Percentiles rank a stretch among this genome's conserved stretches.
phyloP scores from a whole-genome alignment of 176 grass and related monocot species.

The Carex scoparia region DNA sequence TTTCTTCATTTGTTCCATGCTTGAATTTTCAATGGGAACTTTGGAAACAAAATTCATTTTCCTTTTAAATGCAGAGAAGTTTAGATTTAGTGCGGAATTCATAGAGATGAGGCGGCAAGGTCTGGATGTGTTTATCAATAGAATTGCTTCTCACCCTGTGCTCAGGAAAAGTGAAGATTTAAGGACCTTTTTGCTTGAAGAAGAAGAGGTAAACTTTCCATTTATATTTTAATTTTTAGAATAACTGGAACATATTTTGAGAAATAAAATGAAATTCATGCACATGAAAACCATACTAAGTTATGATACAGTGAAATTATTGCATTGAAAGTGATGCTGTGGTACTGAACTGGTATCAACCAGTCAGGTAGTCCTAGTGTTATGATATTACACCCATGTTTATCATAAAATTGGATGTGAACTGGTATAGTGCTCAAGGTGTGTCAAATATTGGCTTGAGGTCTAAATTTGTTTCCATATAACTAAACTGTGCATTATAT shows the following conservation, averaged over 20 bases:
- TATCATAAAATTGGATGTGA: not conserved
- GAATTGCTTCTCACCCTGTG: conserved; percentile 87
- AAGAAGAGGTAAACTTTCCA: conserved; percentile 81
- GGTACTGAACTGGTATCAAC: not conserved
- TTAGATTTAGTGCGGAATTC: conserved; percentile 92
- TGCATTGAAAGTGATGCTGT: not conserved
- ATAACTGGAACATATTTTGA: not conserved
- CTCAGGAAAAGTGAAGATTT: conserved; percentile 90
- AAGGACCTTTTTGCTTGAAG: conserved; percentile 81
- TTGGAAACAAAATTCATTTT: not conserved
- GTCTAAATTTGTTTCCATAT: not conserved
- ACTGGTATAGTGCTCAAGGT: not conserved
- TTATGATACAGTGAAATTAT: not conserved
- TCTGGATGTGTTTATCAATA: conserved; percentile 81
- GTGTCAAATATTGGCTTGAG: not conserved
- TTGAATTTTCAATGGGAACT: conserved; percentile 8
- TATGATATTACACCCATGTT: not conserved
- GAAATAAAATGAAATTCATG: not conserved
- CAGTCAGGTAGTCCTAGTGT: not conserved
- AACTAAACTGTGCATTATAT: not conserved
- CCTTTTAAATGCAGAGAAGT: conserved; percentile 61
- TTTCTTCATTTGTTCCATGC: not conserved
- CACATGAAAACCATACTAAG: not conserved
- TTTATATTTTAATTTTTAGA: not conserved
- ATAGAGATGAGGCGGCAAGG: conserved; percentile 94